Base-by-base conservation (phyloP, 148 eudicot species). In the Nepenthes gracilis region DNA sequence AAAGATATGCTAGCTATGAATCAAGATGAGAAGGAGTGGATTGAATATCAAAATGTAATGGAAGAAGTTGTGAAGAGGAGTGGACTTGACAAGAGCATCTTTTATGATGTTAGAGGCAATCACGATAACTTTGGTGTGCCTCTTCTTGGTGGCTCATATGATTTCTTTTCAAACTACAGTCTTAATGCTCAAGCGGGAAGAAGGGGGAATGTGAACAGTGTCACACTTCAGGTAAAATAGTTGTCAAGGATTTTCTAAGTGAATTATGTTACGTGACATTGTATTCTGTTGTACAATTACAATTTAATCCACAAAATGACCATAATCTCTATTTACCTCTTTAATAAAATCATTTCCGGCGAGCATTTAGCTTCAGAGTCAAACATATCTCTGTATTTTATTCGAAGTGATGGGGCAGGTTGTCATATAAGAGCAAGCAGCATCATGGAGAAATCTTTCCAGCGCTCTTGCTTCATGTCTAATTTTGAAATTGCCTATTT, bases 61-160 rank as follows among this genome's bases (percentile, higher is more conserved):
- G 79, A 79, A 54, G 83, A 84, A 67, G 87, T 83, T 53, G 74
- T 89, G 43, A 73, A 62, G 63, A 89, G 45, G 68, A 93, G 99
- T 74, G 92, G 95, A 54, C 92, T 93, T 68, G 69, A 78, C 56
- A 81, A 78, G 80, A 78, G 68, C 54, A 65, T 77, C 33, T 93
- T 88, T 69, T 88, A 79, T 65, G 96, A 93, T 75, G 70, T 93
- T 33, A 72, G 99, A 72, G 99, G 99, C 45, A 93, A 93, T 75
- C 99, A 93, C 74, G 99, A 93, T 77, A 81, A 78, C 71, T 93
- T 84, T 66, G 96, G 92, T 45, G 92, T 93, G n/a, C 85, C 89
- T 6, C 50, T 54, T 40, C 62, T 78, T 61, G 89, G 89, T 69
- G 74, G 85, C 36, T 51, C 79, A 33, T 74, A 57, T 61, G 99